Percentiles rank a stretch among this genome's conserved stretches.
These are phyloP conservation scores for Camillea tinctor DNA, from an alignment of 2,329 filamentous ascomycete species.

Conservation along the genomic window DNA sequence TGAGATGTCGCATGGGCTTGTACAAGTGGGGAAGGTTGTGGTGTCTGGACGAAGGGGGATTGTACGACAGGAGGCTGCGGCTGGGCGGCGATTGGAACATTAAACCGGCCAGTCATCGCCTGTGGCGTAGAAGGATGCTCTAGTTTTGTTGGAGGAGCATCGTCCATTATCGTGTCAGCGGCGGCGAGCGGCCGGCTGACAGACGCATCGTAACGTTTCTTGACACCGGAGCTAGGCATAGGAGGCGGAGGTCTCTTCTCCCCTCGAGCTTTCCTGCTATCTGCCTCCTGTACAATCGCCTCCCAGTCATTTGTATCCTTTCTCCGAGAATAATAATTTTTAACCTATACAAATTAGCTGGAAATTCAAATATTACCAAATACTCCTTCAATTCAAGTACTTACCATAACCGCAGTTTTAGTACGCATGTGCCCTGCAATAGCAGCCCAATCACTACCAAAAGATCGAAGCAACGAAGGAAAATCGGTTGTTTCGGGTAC, in stretches of 20 bases:
- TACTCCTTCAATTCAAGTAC: conserved; percentile 21
- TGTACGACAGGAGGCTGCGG: conserved; percentile 32
- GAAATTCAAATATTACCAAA: background rate
- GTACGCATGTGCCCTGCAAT: conserved; percentile 80
- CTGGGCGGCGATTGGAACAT: conserved; percentile 46
- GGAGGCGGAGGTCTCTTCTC: conserved; percentile 62
- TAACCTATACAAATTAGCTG: conserved; percentile 50
- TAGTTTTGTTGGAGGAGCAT: conserved; percentile 45
- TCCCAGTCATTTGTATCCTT: conserved; percentile 65
- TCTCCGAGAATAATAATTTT: conserved; percentile 66
- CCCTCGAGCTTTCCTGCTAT: conserved; percentile 52
- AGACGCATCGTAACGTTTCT: conserved; percentile 49
- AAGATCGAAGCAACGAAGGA: conserved; percentile 67
- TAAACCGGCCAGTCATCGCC: conserved; percentile 41
- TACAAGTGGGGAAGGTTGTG: conserved; percentile 25
- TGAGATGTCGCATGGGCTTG: conserved; percentile 27
- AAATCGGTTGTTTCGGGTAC: conserved; percentile 80
- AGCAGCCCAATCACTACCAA: conserved; percentile 74
- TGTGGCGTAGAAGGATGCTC: conserved; percentile 41
- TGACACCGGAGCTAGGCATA: conserved; percentile 50
- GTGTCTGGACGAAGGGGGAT: conserved; percentile 28
- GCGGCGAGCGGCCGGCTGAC: conserved; percentile 49
- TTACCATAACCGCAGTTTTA: conserved; percentile 83
- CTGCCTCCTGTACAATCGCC: conserved; percentile 57
- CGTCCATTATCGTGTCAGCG: conserved; percentile 45